These are phyloP conservation scores for Arxiozyma slooffiae DNA, from an alignment of 1,139 yeast genomes.

Conservation along the genomic window DNA sequence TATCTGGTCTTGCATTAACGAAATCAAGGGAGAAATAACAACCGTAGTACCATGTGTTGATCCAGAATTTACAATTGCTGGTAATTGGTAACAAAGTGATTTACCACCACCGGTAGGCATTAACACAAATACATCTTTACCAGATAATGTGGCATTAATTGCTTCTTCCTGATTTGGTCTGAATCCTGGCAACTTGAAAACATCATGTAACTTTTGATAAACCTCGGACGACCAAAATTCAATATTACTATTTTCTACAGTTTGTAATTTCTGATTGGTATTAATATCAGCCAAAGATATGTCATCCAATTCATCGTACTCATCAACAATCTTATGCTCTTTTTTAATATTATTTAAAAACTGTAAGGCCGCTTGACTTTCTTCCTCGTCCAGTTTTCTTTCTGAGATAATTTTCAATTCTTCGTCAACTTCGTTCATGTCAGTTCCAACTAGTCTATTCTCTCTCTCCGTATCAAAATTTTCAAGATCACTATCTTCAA, in stretches of 20 bases:
- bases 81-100: conserved; percentile 89
- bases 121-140: conserved; percentile 82
- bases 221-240: conserved; percentile 61
- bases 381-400: conserved; percentile 17
- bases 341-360: conserved; percentile 9
- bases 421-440: conserved; percentile 25
- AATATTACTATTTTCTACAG: not conserved
- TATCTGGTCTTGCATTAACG: conserved; percentile 97
- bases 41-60: conserved; percentile 74
- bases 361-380: conserved; percentile 6
- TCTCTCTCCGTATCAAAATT: conserved; percentile 30
- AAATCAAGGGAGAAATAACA: conserved; percentile 88
- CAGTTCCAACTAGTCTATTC: conserved; percentile 17
- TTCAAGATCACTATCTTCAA: conserved; percentile 28
- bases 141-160: conserved; percentile 65
- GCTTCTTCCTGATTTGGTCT: conserved; percentile 85
- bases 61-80: conserved; percentile 75
- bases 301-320: conserved; percentile 16
- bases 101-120: conserved; percentile 99
- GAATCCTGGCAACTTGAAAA: conserved; percentile 58
- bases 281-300: conserved; percentile 12
- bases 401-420: conserved; percentile 28
- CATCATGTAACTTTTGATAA: conserved; percentile 42
- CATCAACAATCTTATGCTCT: conserved; percentile 5
- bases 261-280: not conserved